Percentiles rank a stretch among this genome's conserved stretches.
Evolutionary conservation across 345 rosid genomes (phyloP).

Genomic region (Erysimum cheiranthoides): DNA sequence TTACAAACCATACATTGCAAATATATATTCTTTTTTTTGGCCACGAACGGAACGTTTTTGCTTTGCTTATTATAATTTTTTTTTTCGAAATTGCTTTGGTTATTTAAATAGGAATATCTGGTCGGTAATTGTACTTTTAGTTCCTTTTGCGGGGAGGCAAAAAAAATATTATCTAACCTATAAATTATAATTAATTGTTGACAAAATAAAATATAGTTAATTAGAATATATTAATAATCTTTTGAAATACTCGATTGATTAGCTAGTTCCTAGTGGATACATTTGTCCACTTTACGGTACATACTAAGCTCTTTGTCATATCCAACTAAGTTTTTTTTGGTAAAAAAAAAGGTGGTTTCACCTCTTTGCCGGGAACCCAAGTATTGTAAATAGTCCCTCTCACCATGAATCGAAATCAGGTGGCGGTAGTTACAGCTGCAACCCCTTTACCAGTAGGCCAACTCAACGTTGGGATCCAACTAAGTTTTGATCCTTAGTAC

Average conservation of each 20-base stretch:
- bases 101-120: slow-evolving; percentile 31
- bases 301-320: slow-evolving; percentile 47
- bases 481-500: slow-evolving; percentile 39
- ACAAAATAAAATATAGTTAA: slow-evolving; percentile 1
- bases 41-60: slow-evolving; percentile 24
- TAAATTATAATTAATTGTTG: slow-evolving; percentile 19
- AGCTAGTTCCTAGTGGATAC: slow-evolving; percentile 30
- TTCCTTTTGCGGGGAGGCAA: slow-evolving; percentile 36
- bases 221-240: slow-evolving; percentile 2
- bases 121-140: slow-evolving; percentile 40
- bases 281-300: slow-evolving; percentile 46
- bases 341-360: too few relatives aligned
- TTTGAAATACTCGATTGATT: slow-evolving; percentile 12
- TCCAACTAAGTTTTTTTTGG: slow-evolving; percentile 45
- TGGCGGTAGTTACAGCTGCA: too few relatives aligned
- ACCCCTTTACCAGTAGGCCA: too few relatives aligned
- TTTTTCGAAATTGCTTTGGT: neutral
- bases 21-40: neutral
- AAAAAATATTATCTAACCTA: slow-evolving; percentile 29
- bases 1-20: slow-evolving; percentile 10
- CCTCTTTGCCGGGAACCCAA: too few relatives aligned
- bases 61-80: neutral
- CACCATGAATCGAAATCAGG: too few relatives aligned
- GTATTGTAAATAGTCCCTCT: too few relatives aligned
- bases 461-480: too few relatives aligned